Evolutionary conservation across 2,329 filamentous ascomycete species (phyloP).

Genomic region (Colletotrichum lini): DNA sequence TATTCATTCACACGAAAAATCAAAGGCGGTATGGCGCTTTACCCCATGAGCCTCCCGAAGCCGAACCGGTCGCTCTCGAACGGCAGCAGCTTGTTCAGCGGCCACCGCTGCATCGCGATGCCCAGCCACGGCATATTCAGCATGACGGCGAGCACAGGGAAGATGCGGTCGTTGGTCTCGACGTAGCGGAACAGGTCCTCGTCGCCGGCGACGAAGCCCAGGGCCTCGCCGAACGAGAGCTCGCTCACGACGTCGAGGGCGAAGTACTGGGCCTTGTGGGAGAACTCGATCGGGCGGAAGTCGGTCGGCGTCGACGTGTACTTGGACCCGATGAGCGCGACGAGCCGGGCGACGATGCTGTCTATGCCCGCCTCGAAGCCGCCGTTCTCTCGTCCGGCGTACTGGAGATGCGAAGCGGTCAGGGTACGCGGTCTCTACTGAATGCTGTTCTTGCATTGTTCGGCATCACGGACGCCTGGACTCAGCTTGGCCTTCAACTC

Average conservation of each 20-base stretch:
- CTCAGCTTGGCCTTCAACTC: constrained; percentile 41
- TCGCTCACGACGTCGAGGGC: constrained; percentile 48
- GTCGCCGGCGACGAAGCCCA: constrained; percentile 47
- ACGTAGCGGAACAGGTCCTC: constrained; percentile 46
- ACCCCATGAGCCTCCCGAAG: constrained; percentile 51
- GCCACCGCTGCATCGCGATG: constrained; percentile 42
- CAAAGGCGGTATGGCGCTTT: not conserved
- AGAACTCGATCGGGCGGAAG: constrained; percentile 37
- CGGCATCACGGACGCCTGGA: constrained; percentile 23
- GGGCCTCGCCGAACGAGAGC: constrained; percentile 46
- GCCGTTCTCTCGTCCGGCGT: constrained; percentile 34
- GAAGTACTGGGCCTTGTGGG: constrained; percentile 40
- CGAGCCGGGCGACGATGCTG: constrained; percentile 20
- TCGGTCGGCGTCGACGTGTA: constrained; percentile 25
- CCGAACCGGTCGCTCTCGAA: constrained; percentile 50
- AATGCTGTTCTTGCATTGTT: no score
- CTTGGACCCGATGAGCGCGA: constrained; percentile 32
- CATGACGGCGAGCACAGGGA: constrained; percentile 40
- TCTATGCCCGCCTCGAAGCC: constrained; percentile 35
- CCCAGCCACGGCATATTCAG: constrained; percentile 46
- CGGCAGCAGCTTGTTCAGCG: constrained; percentile 45
- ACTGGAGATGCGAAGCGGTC: not conserved
- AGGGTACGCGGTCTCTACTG: no score
- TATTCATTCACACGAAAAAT: no score
- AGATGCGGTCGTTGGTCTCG: constrained; percentile 33